Base-by-base conservation (phyloP, 1,284 basidiomycete genomes). In the Cyathus olla region DNA sequence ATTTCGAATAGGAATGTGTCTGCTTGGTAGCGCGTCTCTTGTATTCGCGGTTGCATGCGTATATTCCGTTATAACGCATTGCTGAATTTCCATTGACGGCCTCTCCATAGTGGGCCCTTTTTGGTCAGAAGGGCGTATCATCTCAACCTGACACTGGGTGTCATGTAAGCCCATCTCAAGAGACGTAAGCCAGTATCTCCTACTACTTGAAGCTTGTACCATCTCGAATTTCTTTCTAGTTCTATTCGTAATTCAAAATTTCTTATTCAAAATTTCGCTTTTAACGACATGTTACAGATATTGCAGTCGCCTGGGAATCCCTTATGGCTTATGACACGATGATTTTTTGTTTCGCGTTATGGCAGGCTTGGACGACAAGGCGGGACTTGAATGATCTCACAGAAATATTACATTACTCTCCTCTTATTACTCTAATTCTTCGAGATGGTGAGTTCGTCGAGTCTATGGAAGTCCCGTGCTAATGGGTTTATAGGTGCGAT, bases 271-370 rank as follows among this genome's bases (percentile, higher is more conserved):
- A n/a, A n/a, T n/a, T n/a, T n/a, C n/a, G n/a, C n/a, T n/a, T n/a
- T n/a, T n/a, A n/a, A n/a, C n/a, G 48, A 46, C 50, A 82, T 80
- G 70, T 31, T n/a, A n/a, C n/a, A n/a, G n/a, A n/a, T n/a, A 57
- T 79, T 26, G 80, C 80, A 3, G 69, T 66, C 3, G 73, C 79
- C 21, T 84, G 82, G 82, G 79, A 81, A 63, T 75, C 80, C 2
- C 68, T 83, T 1, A 78, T 83, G 59, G 61, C 73, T 3, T 84
- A 80, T 49, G 81, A 84, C 59, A 64, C 69, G 1, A 66, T 79
- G 2, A 67, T 84, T 29, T 80, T 82, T 57, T 55, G 53, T n/a
- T 65, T 82, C 22, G 81, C 76, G 1, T n/a, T n/a, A n/a, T n/a
- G n/a, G n/a, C n/a, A n/a, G n/a, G 53, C 82, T 42, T 65, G 66